A percentile compares a stretch with the other conserved stretches of the same genome.
These are phyloP conservation scores for Tetracentron sinense DNA, from an alignment of 164 flowering plant species.

Conservation along the genomic window DNA sequence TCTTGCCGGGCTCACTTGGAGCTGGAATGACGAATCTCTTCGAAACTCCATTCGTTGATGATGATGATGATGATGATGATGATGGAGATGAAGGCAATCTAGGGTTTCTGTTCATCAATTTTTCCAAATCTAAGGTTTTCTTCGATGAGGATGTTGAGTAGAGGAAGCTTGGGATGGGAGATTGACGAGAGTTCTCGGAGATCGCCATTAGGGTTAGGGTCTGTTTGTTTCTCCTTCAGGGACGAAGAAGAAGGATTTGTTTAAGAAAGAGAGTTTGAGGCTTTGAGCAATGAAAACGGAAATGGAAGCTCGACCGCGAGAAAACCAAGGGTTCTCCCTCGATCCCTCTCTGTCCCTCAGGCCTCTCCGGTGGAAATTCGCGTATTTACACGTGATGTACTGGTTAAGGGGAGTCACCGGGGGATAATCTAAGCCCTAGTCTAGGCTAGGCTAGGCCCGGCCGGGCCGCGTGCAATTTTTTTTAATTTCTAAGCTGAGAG, in stretches of 20 bases:
- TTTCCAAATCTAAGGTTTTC: conserved; percentile 15
- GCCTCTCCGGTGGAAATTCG: not conserved
- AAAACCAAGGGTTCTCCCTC: not conserved
- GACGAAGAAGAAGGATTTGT: not conserved
- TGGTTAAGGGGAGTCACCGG: no score
- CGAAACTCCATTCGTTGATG: not conserved
- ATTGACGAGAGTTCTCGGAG: conserved; percentile 33
- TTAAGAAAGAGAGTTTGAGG: no score
- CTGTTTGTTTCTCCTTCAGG: not conserved
- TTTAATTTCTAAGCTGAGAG: no score
- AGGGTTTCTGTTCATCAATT: conserved; percentile 10
- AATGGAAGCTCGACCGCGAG: no score
- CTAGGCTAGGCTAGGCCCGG: no score
- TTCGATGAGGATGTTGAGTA: conserved; percentile 35
- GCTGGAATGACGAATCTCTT: conserved; percentile 46
- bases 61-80: conserved; percentile 14
- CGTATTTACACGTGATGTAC: no score
- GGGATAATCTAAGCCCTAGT: no score
- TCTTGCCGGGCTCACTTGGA: conserved; percentile 65
- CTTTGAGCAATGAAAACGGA: not conserved
- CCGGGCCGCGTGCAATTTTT: no score
- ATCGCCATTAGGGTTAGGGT: conserved; percentile 28
- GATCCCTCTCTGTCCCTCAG: not conserved
- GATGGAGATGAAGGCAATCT: conserved; percentile 11
- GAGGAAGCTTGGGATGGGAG: conserved; percentile 55